Evolutionary conservation across 768 basidiomycete genomes (phyloP).

Genomic region (Pleurotus eryngii): DNA sequence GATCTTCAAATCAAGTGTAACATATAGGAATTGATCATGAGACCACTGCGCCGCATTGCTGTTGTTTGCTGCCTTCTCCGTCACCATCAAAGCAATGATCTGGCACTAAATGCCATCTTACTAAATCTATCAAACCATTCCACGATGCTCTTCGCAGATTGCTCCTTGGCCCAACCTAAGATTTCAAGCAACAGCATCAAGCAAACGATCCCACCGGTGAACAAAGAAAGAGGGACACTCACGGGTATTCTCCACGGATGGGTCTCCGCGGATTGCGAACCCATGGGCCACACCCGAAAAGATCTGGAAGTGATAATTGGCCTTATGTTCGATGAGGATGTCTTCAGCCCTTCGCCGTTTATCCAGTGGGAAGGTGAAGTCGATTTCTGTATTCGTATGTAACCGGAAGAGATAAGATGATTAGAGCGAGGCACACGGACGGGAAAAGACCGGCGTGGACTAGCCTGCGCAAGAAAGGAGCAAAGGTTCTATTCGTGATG

Average conservation of each 20-base stretch:
- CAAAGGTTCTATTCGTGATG: slow-evolving; percentile 39
- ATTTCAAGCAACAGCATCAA: not conserved
- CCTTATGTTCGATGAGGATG: slow-evolving; percentile 47
- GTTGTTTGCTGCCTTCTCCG: too few relatives aligned
- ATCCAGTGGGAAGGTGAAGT: slow-evolving; percentile 48
- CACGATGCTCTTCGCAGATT: slow-evolving; percentile 47
- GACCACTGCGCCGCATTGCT: too few relatives aligned
- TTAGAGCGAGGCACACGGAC: not conserved
- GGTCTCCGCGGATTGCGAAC: slow-evolving; percentile 46
- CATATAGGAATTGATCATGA: too few relatives aligned
- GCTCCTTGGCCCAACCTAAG: slow-evolving; percentile 60
- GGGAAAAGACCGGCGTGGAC: not conserved
- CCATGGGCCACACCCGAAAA: slow-evolving; percentile 51
- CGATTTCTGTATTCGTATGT: slow-evolving; percentile 37
- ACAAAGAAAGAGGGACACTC: slow-evolving; percentile 12
- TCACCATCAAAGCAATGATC: too few relatives aligned
- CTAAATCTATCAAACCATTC: slow-evolving; percentile 50
- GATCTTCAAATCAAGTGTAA: too few relatives aligned
- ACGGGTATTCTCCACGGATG: slow-evolving; percentile 37
- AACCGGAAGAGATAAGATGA: too few relatives aligned
- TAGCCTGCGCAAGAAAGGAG: slow-evolving; percentile 54
- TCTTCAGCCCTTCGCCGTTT: slow-evolving; percentile 55
- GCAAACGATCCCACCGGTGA: not conserved
- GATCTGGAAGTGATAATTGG: slow-evolving; percentile 53
- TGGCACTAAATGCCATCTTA: not conserved